Conservation (phyloP, 2,329 filamentous ascomycete species). For the Diaporthe sp. region DNA sequence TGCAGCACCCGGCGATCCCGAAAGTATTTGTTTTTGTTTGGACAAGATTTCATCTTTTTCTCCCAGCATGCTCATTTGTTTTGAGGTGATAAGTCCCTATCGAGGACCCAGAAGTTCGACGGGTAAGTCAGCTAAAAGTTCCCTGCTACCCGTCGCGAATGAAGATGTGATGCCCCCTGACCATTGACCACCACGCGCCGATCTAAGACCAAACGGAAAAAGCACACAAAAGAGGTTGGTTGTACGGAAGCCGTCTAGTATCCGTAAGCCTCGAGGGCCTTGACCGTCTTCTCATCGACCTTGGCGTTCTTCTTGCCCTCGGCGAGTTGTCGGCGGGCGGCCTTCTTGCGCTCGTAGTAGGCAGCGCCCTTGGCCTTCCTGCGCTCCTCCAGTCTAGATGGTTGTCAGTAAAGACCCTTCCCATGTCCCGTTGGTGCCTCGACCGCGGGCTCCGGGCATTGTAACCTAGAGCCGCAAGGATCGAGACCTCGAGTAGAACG, state of each 20-base stretch:
- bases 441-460: background rate
- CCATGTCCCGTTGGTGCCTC: slow-evolving; percentile 42
- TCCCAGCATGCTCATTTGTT: slow-evolving; percentile 42
- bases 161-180: slow-evolving; percentile 40
- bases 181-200: slow-evolving; percentile 43
- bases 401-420: slow-evolving; percentile 37
- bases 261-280: slow-evolving; percentile 90
- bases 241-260: slow-evolving; percentile 74
- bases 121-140: slow-evolving; percentile 40
- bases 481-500: slow-evolving; percentile 57
- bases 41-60: slow-evolving; percentile 33
- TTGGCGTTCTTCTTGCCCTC: slow-evolving; percentile 94
- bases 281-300: slow-evolving; percentile 87
- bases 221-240: slow-evolving; percentile 41
- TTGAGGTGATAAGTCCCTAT: slow-evolving; percentile 40
- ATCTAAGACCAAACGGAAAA: slow-evolving; percentile 44
- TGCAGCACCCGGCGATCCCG: slow-evolving; percentile 29
- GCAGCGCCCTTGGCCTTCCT: slow-evolving; percentile 99
- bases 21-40: slow-evolving; percentile 27
- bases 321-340: slow-evolving; percentile 87
- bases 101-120: slow-evolving; percentile 40
- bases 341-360: slow-evolving; percentile 99
- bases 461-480: background rate
- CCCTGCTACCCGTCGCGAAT: slow-evolving; percentile 42
- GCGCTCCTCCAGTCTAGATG: slow-evolving; percentile 92